Conservation (phyloP, 2,329 filamentous ascomycete species). For the Chaetomium olivaceum region DNA sequence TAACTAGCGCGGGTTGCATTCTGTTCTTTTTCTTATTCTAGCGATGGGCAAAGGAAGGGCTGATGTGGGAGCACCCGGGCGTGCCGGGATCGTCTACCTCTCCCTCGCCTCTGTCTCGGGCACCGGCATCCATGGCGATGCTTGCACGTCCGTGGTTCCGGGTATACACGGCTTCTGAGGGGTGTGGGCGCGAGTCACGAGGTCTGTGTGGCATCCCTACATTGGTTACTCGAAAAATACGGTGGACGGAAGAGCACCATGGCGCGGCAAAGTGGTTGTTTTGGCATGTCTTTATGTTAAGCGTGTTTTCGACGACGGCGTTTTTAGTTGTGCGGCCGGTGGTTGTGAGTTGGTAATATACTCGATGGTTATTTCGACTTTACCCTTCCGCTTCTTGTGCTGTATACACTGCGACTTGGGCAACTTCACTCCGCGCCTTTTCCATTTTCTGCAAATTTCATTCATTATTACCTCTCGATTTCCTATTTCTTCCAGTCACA, state of each 20-base stretch:
- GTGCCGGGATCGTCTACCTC: not conserved
- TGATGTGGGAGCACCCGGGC: not conserved
- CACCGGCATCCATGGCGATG: not conserved
- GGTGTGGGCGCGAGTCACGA: not conserved
- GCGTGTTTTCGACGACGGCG: not conserved
- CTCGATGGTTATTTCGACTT: no score
- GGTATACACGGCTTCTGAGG: constrained; percentile 12
- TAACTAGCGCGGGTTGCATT: not conserved
- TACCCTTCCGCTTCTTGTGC: not conserved
- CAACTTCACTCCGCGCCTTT: no score
- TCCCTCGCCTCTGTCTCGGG: not conserved
- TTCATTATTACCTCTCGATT: no score
- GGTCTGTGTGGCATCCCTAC: not conserved
- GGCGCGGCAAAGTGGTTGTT: not conserved
- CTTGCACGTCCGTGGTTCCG: not conserved
- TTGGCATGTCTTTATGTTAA: not conserved
- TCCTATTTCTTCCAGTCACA: not conserved
- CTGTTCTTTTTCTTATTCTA: not conserved
- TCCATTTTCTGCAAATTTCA: no score
- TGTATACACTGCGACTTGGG: no score
- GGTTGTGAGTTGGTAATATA: no score
- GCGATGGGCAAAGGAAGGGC: not conserved
- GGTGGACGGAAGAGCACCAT: not conserved
- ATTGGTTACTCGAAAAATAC: not conserved
- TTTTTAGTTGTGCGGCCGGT: not conserved